Conservation (phyloP, 176 grass and related monocot species). For the Triticum dicoccoides region DNA sequence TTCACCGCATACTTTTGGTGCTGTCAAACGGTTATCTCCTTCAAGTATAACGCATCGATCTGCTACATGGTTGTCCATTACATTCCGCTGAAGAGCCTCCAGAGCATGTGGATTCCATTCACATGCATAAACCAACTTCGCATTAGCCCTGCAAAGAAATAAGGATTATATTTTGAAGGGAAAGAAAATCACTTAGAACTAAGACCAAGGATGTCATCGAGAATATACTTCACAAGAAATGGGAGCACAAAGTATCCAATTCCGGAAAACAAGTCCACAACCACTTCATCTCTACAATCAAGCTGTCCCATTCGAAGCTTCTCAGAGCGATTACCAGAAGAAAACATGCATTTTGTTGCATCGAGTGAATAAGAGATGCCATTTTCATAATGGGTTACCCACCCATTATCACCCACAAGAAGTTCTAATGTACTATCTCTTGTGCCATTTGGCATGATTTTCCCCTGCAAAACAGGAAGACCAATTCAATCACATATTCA, state of each 20-base stretch:
- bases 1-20: constrained; percentile 65
- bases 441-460: constrained; percentile 78
- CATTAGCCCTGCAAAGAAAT: constrained; percentile 59
- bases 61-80: constrained; percentile 60
- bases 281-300: constrained; percentile 75
- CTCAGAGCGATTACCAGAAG: constrained; percentile 91
- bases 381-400: constrained; percentile 88
- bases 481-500: constrained; percentile 9
- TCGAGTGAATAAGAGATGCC: constrained; percentile 84
- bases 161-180: not conserved
- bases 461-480: constrained; percentile 51
- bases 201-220: not conserved
- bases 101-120: constrained; percentile 94
- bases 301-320: constrained; percentile 81
- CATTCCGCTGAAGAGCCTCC: constrained; percentile 68
- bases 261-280: constrained; percentile 92
- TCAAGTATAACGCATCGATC: constrained; percentile 82
- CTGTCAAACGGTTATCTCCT: constrained; percentile 84
- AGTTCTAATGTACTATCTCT: constrained; percentile 92
- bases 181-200: not conserved
- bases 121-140: constrained; percentile 93
- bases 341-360: constrained; percentile 98
- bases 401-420: constrained; percentile 69
- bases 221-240: constrained; percentile 88
- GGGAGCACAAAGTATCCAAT: constrained; percentile 97